Conservation (phyloP, 2,329 filamentous ascomycete species). For the Rutstroemia sp. region DNA sequence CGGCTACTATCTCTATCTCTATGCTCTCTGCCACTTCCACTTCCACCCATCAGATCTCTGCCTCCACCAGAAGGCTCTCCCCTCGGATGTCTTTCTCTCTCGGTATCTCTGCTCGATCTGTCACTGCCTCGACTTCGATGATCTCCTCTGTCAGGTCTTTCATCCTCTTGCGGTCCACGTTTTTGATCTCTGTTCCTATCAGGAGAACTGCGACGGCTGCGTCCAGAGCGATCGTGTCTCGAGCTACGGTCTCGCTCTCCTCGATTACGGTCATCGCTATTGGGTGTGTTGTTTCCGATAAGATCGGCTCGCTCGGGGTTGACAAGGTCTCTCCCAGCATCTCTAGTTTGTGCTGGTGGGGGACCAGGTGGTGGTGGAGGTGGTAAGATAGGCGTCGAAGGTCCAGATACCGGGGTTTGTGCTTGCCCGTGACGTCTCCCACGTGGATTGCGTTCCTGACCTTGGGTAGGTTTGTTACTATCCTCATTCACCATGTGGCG, state of each 20-base stretch:
- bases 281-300: slow-evolving; percentile 18
- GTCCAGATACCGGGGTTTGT: slow-evolving; percentile 45
- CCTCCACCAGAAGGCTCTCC: slow-evolving; percentile 1
- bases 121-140: slow-evolving; percentile 23
- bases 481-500: background rate
- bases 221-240: slow-evolving; percentile 26
- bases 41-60: slow-evolving; percentile 16
- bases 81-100: slow-evolving; percentile 10
- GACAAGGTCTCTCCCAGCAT: slow-evolving; percentile 19
- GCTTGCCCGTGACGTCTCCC: slow-evolving; percentile 36
- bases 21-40: slow-evolving; percentile 16
- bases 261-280: slow-evolving; percentile 14
- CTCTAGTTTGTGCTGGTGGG: slow-evolving; percentile 15
- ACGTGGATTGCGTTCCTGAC: slow-evolving; percentile 26
- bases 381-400: slow-evolving; percentile 44
- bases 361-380: slow-evolving; percentile 32
- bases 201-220: slow-evolving; percentile 25
- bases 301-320: slow-evolving; percentile 26
- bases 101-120: slow-evolving; percentile 15
- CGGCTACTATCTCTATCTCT: slow-evolving; percentile 13
- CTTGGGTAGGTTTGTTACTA: slow-evolving; percentile 35
- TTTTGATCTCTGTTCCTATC: slow-evolving; percentile 26
- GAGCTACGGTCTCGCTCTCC: slow-evolving; percentile 24
- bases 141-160: slow-evolving; percentile 20
- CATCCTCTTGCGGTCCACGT: slow-evolving; percentile 21